Evolutionary conservation across 1,284 basidiomycete species (phyloP), one percentile per base, ranked within the genome.

Genomic region (Amylostereum chailletii): DNA sequence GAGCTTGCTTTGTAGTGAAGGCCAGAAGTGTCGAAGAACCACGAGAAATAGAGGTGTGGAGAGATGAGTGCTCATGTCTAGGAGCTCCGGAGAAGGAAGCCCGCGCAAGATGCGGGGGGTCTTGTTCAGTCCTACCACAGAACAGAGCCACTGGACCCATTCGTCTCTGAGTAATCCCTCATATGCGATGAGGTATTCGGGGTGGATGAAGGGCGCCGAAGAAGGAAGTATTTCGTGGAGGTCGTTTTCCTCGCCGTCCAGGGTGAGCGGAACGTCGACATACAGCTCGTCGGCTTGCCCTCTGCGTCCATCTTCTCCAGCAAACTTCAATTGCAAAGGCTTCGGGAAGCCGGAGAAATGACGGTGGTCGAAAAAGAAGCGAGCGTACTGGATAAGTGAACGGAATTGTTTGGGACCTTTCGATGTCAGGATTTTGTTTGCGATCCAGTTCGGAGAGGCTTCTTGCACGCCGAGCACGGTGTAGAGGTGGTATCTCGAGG

Each of bases 281-380:
- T 53, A 55, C 7, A 54, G 2, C 27, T 49, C 48, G 31, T 50
- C 43, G 5, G 42, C 34, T 34, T 46, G 52, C 5, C 42, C 43
- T 2, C 10, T 9, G 33, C 5, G 19, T 2, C 42, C 40, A 5
- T 11, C 34, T 34, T 53, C 50, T 38, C 51, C 54, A 27, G 33
- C 45, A 2, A 56, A 42, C 27, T 48, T 46, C 33, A 56, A 53
- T 10, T 45, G 41, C 34, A 41, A 34, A 30, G 52, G 38, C 27
- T 33, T n/a, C 0, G 51, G 50, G 42, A 49, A 48, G 1, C 31
- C 39, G 11, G 8, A 5, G 9, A 27, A 32, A 19, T 5, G 9
- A 11, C 55, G 55, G 36, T 57, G 36, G 27, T 45, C 48, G 33
- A 56, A 57, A 45, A 57, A 57, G 42, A 57, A 57, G 29, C 47